Base-by-base conservation (phyloP, 176 grass and related monocot species). In the Triticum monococcum region DNA sequence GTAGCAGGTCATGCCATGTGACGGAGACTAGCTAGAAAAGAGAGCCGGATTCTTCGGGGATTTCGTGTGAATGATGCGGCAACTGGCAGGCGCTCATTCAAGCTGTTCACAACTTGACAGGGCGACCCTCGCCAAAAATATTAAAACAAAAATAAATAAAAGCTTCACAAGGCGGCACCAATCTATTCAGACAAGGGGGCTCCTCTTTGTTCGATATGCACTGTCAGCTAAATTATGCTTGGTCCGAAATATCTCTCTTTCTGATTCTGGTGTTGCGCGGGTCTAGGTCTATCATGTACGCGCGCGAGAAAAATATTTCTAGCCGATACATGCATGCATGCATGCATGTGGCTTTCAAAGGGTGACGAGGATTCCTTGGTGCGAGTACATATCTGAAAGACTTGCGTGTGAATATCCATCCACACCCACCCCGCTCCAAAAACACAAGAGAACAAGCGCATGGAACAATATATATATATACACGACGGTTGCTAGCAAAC, bases 1-100 rank as follows among this genome's bases (percentile, higher is more conserved):
- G 7, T 1, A 9, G 20, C 12, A 56, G 23, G 48, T 62, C 72
- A 16, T 75, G 41, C 26, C n/a, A 63, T 28, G 66, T 4, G 12
- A 65, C 31, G 64, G 31, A 43, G 43, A 68, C 4, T 1, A 26
- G 6, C 7, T 7, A 28, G 6, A 64, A 46, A 52, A 52, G n/a
- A 5, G 24, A 12, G 75, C 31, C 41, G 68, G 57, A 85, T 33
- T 28, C 17, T 3, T 24, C 17, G 24, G 77, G 36, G 79, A 85
- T 79, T 88, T 38, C 75, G 38, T 73, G 12, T 30, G 66, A 54
- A 85, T 23, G 65, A 17, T 73, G 82, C 73, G 87, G 77, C 59
- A 85, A 80, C 33, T 68, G 68, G 82, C 75, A 41, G 54, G 20
- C 79, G 60, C 7, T 16, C 10, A 41, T 38, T 72, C 37, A 79